Evolutionary conservation across 129 eudicot species (phyloP).

Genomic region (Artemisia tridentata): DNA sequence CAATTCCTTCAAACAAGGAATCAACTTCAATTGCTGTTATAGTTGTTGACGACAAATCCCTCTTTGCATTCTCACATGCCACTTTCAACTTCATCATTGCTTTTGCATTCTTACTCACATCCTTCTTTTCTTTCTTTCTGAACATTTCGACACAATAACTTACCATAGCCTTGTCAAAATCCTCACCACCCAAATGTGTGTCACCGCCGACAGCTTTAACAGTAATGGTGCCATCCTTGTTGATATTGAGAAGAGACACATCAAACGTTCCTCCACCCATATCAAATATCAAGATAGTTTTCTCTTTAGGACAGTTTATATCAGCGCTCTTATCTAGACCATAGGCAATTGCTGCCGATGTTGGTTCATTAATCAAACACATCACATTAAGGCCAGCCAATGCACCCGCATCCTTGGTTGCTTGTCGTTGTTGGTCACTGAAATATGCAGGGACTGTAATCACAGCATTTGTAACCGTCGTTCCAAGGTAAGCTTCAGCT

Average conservation of each 20-base stretch:
- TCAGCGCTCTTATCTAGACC: slow-evolving; percentile 17
- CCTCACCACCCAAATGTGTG: slow-evolving; percentile 15
- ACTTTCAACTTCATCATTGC: slow-evolving; percentile 7
- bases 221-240: background rate
- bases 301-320: background rate
- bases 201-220: slow-evolving; percentile 22
- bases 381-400: slow-evolving; percentile 15
- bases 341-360: background rate
- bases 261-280: slow-evolving; percentile 24
- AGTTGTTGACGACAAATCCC: slow-evolving; percentile 11
- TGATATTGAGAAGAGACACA: slow-evolving; percentile 24
- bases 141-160: slow-evolving; percentile 8
- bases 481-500: slow-evolving; percentile 17
- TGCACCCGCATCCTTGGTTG: slow-evolving; percentile 19
- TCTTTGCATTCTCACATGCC: slow-evolving; percentile 25
- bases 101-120: slow-evolving; percentile 5
- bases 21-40: slow-evolving; percentile 15
- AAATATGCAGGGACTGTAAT: slow-evolving; percentile 28
- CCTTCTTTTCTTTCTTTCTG: slow-evolving; percentile 4
- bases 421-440: slow-evolving; percentile 18
- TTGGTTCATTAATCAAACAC: background rate
- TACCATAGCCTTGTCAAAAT: slow-evolving; percentile 14
- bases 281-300: background rate
- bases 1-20: slow-evolving; percentile 5
- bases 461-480: slow-evolving; percentile 13